Evolutionary conservation across 371 early-diverging fungal species (phyloP).

Genomic region (Mucor irregularis): DNA sequence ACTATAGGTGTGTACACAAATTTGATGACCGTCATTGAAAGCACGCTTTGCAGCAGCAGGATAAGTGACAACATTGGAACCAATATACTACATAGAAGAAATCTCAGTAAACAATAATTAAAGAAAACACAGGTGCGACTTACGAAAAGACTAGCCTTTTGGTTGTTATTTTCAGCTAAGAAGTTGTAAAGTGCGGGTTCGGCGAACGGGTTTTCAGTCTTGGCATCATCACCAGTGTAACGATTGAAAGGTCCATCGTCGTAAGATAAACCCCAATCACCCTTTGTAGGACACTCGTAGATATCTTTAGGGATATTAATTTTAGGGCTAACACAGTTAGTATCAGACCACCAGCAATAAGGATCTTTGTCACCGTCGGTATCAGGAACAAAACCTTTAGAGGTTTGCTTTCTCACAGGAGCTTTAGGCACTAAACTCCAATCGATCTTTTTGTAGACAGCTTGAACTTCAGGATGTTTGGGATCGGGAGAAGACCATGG

Average conservation of each 20-base stretch:
- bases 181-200: slow-evolving; percentile 46
- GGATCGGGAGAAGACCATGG: slow-evolving; percentile 35
- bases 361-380: slow-evolving; percentile 24
- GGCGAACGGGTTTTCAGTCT: slow-evolving; percentile 26
- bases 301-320: slow-evolving; percentile 24
- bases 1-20: slow-evolving; percentile 55
- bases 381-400: slow-evolving; percentile 15
- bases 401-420: slow-evolving; percentile 19
- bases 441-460: slow-evolving; percentile 37
- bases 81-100: slow-evolving; percentile 19
- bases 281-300: slow-evolving; percentile 17
- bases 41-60: slow-evolving; percentile 33
- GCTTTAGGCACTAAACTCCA: slow-evolving; percentile 44
- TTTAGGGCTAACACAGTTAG: slow-evolving; percentile 25
- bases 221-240: background rate
- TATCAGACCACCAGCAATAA: slow-evolving; percentile 33
- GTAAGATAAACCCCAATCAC: slow-evolving; percentile 34
- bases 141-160: slow-evolving; percentile 37
- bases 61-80: slow-evolving; percentile 22
- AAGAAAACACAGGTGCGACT: no score
- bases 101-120: background rate
- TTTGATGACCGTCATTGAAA: slow-evolving; percentile 26
- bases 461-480: slow-evolving; percentile 29
- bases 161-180: slow-evolving; percentile 24
- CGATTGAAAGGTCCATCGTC: slow-evolving; percentile 38